A percentile compares a stretch with the other conserved stretches of the same genome.
Evolutionary conservation across 169 alveolate genomes (phyloP).

Genomic region (Plasmodium vivax): DNA sequence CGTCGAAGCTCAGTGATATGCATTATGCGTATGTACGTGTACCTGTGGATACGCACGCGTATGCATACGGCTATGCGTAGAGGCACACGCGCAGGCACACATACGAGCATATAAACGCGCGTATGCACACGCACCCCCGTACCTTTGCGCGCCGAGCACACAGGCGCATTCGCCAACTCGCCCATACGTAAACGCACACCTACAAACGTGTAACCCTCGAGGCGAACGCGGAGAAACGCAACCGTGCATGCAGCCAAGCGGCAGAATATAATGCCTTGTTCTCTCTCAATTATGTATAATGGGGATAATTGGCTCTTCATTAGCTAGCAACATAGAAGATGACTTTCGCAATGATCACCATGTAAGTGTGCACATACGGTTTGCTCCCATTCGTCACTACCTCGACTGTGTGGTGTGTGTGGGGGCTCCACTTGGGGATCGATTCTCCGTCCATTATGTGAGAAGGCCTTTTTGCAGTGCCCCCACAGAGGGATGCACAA

Average conservation of each 20-base stretch:
- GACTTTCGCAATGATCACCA: background rate
- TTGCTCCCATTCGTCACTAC: background rate
- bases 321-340: slow-evolving; percentile 24
- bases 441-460: background rate
- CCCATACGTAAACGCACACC: background rate
- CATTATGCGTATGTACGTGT: background rate
- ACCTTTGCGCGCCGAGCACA: background rate
- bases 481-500: background rate
- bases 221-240: background rate
- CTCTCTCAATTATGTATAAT: slow-evolving; percentile 33
- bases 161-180: background rate
- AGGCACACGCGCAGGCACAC: background rate
- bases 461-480: background rate
- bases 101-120: background rate
- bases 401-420: background rate
- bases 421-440: background rate
- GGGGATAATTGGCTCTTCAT: slow-evolving; percentile 62
- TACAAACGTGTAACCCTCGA: background rate
- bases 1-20: background rate
- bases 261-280: slow-evolving; percentile 8
- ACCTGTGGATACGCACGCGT: background rate
- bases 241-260: background rate
- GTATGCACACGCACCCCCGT: background rate
- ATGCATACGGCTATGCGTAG: background rate
- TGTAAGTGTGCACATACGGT: background rate